Evolutionary conservation across 345 rosid genomes (phyloP), one percentile per base, ranked within the genome.

Genomic region (Nephelium lappaceum): DNA sequence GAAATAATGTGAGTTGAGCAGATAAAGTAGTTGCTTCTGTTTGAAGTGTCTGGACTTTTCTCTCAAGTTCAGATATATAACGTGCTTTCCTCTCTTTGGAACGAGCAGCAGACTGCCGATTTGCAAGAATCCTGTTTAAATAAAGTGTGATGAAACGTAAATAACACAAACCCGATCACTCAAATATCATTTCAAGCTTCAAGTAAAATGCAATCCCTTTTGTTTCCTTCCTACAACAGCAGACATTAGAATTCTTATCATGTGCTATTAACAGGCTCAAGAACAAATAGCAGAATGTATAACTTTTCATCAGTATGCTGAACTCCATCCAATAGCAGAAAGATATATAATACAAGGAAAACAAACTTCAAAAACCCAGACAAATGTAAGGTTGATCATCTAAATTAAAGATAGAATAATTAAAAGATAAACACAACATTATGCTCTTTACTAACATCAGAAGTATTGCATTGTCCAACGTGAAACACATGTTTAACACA

Each of bases 11-110:
- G 41, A 95, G 86, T 76, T 93, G 95, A 9, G 98, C 97, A 75
- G 97, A 92, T 49, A 93, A 93, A 64, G 97, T 91, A 69, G 98
- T 93, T 60, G 97, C 97, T 89, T 95, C 98, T 19, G 95, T 92
- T 84, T 93, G 97, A 80, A 93, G 92, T 18, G 95, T 88, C 81
- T 92, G 95, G 58, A 95, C 95, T 85, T 93, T 93, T 75, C 92
- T 86, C 91, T 93, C 97, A 2, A 95, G 93, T 78, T 95, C 97
- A 68, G 85, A 73, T 16, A 93, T 92, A 76, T 95, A 93, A 31
- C 91, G 88, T 11, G 94, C 95, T 80, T 95, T 93, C 76, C 97
- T 88, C 87, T 95, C 98, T 80, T 93, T 95, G 9, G 97, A 93
- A 57, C 98, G 93, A 79, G 98, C 92, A 78, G 98, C 97, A 67